phyloP scores from a whole-genome alignment of 2,329 filamentous ascomycete species.

The Gremmenia infestans region DNA sequence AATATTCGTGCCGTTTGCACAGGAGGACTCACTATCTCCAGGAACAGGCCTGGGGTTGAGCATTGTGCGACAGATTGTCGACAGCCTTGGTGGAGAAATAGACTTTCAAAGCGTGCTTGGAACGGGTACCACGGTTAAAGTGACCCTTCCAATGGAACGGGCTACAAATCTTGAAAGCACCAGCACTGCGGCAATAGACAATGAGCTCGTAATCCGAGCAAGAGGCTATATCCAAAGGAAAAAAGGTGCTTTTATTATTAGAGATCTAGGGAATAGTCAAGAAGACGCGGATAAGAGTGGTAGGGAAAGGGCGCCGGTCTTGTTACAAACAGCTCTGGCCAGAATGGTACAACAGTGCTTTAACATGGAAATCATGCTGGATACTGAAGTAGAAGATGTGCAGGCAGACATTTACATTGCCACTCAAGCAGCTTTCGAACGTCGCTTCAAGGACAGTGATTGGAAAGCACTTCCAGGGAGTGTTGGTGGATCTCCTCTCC shows the following conservation, averaged over 20 bases:
- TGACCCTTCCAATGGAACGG: conserved; percentile 27
- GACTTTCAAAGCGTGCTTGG: conserved; percentile 50
- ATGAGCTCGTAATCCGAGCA: background rate
- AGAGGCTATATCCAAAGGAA: background rate
- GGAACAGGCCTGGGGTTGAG: conserved; percentile 59
- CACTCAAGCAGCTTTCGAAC: background rate
- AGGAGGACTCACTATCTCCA: conserved; percentile 54
- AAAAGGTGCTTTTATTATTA: background rate
- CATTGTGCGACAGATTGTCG: conserved; percentile 55
- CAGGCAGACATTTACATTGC: background rate
- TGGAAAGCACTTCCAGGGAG: background rate
- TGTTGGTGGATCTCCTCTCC: background rate
- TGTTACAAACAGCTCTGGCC: background rate
- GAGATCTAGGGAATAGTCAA: background rate
- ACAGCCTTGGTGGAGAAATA: conserved; percentile 54
- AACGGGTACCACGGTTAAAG: conserved; percentile 49
- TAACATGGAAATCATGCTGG: background rate
- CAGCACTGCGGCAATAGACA: background rate
- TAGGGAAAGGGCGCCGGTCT: background rate
- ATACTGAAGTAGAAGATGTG: background rate
- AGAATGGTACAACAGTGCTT: background rate
- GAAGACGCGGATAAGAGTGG: no score
- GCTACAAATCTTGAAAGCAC: background rate
- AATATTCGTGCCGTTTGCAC: conserved; percentile 55
- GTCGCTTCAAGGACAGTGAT: background rate